Percentiles rank a stretch among this genome's conserved stretches.
These are phyloP conservation scores for Microdochium trichocladiopsis DNA, from an alignment of 2,329 filamentous ascomycete species.

Conservation along the genomic window DNA sequence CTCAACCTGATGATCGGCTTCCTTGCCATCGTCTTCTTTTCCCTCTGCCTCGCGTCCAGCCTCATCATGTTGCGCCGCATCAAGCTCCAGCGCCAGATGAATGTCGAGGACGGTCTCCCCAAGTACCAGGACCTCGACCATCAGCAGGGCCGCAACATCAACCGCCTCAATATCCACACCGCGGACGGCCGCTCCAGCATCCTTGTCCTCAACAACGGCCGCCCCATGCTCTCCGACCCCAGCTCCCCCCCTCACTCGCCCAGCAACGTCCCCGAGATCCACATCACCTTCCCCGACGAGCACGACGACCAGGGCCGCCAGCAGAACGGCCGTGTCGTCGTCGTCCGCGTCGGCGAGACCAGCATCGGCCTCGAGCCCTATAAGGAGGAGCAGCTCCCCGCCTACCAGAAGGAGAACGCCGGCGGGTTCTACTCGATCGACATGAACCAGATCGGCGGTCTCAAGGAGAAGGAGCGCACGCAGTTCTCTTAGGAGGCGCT, in stretches of 20 bases:
- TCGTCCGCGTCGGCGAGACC: constrained; percentile 86
- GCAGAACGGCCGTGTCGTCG: constrained; percentile 80
- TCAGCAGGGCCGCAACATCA: constrained; percentile 42
- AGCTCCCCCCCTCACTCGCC: constrained; percentile 68
- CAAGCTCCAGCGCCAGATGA: constrained; percentile 36
- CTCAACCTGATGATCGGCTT: constrained; percentile 75
- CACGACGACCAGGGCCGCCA: constrained; percentile 77
- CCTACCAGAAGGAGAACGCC: constrained; percentile 77
- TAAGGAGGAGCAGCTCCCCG: constrained; percentile 72
- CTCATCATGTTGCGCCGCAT: constrained; percentile 69
- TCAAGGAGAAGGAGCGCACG: constrained; percentile 75
- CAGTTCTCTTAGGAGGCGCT: constrained; percentile 18
- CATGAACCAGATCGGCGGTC: constrained; percentile 85
- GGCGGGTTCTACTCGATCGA: constrained; percentile 88
- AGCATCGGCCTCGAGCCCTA: constrained; percentile 84
- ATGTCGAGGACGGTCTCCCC: constrained; percentile 51
- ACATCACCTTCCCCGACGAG: constrained; percentile 96
- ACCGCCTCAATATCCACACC: constrained; percentile 52
- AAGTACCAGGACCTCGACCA: constrained; percentile 58
- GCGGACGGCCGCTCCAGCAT: constrained; percentile 57
- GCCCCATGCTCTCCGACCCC: constrained; percentile 68
- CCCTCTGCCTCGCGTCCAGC: constrained; percentile 57
- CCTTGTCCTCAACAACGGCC: constrained; percentile 67
- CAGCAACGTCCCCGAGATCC: constrained; percentile 87
- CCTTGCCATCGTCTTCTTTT: constrained; percentile 69